Base-by-base conservation (phyloP, 1,284 basidiomycete species). In the Fistulina hepatica region DNA sequence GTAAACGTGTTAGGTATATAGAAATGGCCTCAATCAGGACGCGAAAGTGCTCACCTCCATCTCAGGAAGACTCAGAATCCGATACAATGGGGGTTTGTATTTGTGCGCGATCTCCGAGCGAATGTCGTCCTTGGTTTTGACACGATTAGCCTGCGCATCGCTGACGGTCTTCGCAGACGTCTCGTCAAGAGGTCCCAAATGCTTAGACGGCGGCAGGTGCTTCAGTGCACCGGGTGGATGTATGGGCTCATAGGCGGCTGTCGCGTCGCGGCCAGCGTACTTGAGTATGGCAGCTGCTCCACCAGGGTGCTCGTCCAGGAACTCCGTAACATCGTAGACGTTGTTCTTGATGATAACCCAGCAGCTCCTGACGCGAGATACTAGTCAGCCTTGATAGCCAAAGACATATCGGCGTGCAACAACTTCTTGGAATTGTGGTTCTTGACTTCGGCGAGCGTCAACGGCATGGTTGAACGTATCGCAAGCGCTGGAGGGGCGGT, bases 311-410 rank as follows among this genome's bases (percentile, higher is more conserved):
- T 76, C 74, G 81, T 84, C 57, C 32, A 94, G 60, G 54, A 94
- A 93, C 9, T 84, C 79, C 5, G 90, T 92, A 40, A 93, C 81
- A 60, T 86, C 82, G 57, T 83, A 88, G 15, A 86, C 81, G 39
- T 69, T 65, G 57, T 76, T 71, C 45, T 73, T 65, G 44, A 92
- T 83, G 48, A 93, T 78, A 44, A 94, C 81, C 91, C 89, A 93
- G 57, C 86, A 89, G n/a, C n/a, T n/a, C n/a, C n/a, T n/a, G n/a
- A n/a, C n/a, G 77, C 80, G 33, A 78, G 81, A 41, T 25, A 22
- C 10, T 34, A 44, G 24, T 34, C 35, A 42, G 34, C 30, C 34
- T 49, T 16, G 21, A 21, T 19, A 15, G 21, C 39, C 32, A 42
- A 48, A 28, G 12, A 9, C 22, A 25, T 16, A 26, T 20, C 10